Conservation (phyloP, 345 rosid genomes). For the Eutrema yunnanense region DNA sequence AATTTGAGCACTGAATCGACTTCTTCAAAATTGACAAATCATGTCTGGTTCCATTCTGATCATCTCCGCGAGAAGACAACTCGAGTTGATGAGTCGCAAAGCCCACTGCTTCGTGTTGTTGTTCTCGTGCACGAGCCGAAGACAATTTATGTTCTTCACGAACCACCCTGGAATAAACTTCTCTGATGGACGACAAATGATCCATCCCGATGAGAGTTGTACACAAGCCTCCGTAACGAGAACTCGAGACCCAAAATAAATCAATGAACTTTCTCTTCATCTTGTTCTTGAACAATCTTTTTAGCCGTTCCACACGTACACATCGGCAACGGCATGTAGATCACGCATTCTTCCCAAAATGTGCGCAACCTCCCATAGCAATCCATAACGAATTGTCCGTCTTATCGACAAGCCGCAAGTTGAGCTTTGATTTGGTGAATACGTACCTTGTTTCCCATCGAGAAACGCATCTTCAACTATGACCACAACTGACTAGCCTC, state of each 20-base stretch:
- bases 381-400: not conserved
- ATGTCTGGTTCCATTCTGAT: too few species aligned
- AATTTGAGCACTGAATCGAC: not conserved
- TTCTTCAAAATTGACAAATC: too few species aligned
- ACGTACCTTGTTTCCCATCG: not conserved
- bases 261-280: not conserved
- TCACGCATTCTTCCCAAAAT: not conserved
- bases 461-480: not conserved
- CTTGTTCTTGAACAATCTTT: not conserved
- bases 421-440: not conserved
- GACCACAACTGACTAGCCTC: not conserved
- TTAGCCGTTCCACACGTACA: not conserved
- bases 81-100: not conserved
- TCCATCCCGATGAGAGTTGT: not conserved
- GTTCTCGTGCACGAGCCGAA: not conserved
- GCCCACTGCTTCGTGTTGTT: not conserved
- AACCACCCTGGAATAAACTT: not conserved
- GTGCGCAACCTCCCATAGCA: not conserved
- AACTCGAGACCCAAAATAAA: not conserved
- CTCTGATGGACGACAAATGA: not conserved
- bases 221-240: not conserved
- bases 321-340: not conserved
- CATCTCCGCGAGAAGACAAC: not conserved
- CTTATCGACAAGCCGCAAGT: not conserved
- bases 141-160: not conserved